A percentile compares a stretch with the other conserved stretches of the same genome.
These are phyloP conservation scores for Verticillium nonalfalfae DNA, from an alignment of 2,329 filamentous ascomycete genomes.

Conservation along the genomic window DNA sequence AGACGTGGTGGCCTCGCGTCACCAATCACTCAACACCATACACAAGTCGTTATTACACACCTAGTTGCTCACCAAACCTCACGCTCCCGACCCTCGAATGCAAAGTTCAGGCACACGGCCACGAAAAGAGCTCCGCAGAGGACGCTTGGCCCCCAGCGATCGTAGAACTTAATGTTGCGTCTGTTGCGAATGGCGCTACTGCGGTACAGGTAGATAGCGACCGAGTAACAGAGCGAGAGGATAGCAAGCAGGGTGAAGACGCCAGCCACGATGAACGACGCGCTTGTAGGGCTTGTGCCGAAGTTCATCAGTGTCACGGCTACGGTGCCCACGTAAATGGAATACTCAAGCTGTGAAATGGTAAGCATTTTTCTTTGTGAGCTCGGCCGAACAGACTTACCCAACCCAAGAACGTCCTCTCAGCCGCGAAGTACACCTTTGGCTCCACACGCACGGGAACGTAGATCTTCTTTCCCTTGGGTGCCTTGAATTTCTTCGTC, in stretches of 20 bases:
- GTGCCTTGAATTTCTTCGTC: slow-evolving; percentile 60
- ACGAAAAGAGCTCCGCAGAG: slow-evolving; percentile 68
- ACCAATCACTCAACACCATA: not conserved
- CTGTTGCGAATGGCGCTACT: slow-evolving; percentile 78
- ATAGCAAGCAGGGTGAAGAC: slow-evolving; percentile 80
- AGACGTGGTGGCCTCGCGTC: not conserved
- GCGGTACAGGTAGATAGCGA: slow-evolving; percentile 81
- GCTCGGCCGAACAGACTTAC: slow-evolving; percentile 37
- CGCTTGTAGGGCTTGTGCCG: slow-evolving; percentile 46
- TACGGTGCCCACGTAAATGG: slow-evolving; percentile 86
- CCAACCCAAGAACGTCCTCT: slow-evolving; percentile 94
- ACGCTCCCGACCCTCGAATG: slow-evolving; percentile 61
- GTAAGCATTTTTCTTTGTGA: slow-evolving; percentile 13
- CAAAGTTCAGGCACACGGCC: slow-evolving; percentile 76
- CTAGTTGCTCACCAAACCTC: slow-evolving; percentile 38
- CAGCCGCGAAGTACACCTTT: slow-evolving; percentile 95
- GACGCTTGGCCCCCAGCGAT: slow-evolving; percentile 75
- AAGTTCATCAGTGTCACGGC: slow-evolving; percentile 82
- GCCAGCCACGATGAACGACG: slow-evolving; percentile 64
- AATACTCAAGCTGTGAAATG: slow-evolving; percentile 72
- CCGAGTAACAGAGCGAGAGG: slow-evolving; percentile 72
- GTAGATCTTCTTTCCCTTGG: slow-evolving; percentile 85
- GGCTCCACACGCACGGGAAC: slow-evolving; percentile 94
- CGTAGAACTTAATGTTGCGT: slow-evolving; percentile 84
- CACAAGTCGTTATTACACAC: not conserved